Evolutionary conservation across 345 rosid species (phyloP).

Genomic region (Lagerstroemia speciosa): DNA sequence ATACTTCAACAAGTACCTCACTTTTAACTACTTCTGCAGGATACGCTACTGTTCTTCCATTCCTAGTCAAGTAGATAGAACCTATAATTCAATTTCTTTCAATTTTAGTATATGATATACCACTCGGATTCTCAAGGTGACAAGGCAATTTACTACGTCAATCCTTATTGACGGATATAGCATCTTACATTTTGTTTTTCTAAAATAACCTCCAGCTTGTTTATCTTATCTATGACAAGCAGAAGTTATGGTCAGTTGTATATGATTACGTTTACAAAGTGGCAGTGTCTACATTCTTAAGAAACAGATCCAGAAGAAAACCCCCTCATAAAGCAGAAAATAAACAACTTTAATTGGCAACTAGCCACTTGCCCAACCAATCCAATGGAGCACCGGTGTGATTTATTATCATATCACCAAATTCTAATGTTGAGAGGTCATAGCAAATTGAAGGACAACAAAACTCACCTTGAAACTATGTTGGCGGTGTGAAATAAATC

Average conservation of each 20-base stretch:
- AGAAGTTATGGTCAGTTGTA: too few relatives aligned
- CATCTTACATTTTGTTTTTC: too few relatives aligned
- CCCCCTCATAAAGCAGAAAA: neutral
- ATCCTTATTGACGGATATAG: neutral
- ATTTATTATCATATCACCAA: neutral
- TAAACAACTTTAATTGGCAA: neutral
- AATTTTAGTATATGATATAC: neutral
- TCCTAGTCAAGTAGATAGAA: neutral
- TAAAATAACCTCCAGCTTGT: neutral
- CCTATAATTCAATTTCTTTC: too few relatives aligned
- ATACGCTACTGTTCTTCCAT: neutral
- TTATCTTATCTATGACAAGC: neutral
- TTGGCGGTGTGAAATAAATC: slow-evolving; percentile 97
- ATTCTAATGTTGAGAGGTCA: neutral
- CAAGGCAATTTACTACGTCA: neutral
- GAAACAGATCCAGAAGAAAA: neutral
- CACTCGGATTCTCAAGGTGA: neutral
- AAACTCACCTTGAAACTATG: slow-evolving; percentile 80
- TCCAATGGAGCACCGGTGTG: neutral
- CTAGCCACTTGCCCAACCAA: neutral
- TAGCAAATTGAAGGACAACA: slow-evolving; percentile 7
- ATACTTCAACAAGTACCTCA: neutral
- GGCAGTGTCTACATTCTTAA: neutral
- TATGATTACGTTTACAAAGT: too few relatives aligned
- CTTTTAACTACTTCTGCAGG: neutral